Evolutionary conservation across 257 asterid species (phyloP), one percentile per base, ranked within the genome.

Genomic region (Nyctanthes arbortristis): DNA sequence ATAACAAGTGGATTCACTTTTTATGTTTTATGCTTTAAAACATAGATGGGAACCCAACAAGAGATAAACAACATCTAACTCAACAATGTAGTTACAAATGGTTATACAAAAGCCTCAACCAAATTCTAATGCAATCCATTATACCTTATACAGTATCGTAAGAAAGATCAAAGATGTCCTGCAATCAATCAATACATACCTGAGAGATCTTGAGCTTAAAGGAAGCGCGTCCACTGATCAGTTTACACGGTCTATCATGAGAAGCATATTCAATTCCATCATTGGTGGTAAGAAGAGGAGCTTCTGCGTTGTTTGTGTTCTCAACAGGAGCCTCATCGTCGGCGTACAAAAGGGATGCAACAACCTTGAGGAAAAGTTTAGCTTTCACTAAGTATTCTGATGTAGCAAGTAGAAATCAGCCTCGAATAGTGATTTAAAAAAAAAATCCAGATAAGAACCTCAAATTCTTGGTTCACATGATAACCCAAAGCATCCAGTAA

Each of bases 181-280:
- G 36, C 36, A 62, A 67, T 30, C 33, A 49, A 52, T 55, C 61
- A 27, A 63, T 40, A 49, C 30, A 73, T 68, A 85, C 96, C 91
- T 89, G 96, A 65, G 97, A 85, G 81, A 92, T 90, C 80, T 90
- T 92, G 57, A 92, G 91, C 85, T 84, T 90, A 81, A 92, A 88
- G 56, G 96, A 85, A 77, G 96, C 87, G 67, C 84, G 91, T 3
- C 97, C 96, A 33, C 80, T 81, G 43, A 78, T 75, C 63, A 92
- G 70, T 82, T 81, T 85, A 78, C 78, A 84, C 1, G 95, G 92
- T 75, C 80, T 76, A 76, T 92, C 87, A 63, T 72, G 77, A 67
- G 95, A 78, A 80, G 81, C 82, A 68, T 70, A 84, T 81, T 92
- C 98, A 65, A 73, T 71, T 69, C 98, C 96, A 29, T 88, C 96